Conservation (phyloP, 306 rosid species). For the Quercus mongolica region DNA sequence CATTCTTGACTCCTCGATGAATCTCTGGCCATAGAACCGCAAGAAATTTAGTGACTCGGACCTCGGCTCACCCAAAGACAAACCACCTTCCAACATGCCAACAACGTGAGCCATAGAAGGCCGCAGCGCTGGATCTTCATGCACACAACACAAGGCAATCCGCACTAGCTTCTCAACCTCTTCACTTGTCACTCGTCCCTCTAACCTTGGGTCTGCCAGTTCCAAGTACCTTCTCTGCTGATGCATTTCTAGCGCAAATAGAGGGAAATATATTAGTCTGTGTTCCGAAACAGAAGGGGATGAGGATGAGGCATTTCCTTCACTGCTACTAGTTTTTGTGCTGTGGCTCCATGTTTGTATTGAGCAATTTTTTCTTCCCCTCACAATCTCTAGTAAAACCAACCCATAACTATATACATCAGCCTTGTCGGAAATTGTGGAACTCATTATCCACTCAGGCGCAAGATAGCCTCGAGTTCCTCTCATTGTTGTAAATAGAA, state of each 20-base stretch:
- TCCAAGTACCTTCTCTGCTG: conserved; percentile 69
- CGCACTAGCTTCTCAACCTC: conserved; percentile 73
- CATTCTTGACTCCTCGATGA: conserved; percentile 63
- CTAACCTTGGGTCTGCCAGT: conserved; percentile 67
- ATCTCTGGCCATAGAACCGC: conserved; percentile 72
- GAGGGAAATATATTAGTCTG: conserved; percentile 65
- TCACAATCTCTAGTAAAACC: conserved; percentile 80
- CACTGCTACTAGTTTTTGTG: conserved; percentile 47
- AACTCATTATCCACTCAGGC: conserved; percentile 89
- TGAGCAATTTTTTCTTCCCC: conserved; percentile 75
- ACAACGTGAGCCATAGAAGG: conserved; percentile 71
- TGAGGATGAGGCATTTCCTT: conserved; percentile 39
- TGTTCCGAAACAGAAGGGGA: conserved; percentile 39
- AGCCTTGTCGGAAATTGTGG: conserved; percentile 77
- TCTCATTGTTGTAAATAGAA: conserved; percentile 88
- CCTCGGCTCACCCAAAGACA: conserved; percentile 58
- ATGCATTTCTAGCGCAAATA: conserved; percentile 83
- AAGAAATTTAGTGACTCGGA: conserved; percentile 66
- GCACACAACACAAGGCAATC: conserved; percentile 80
- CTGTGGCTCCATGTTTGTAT: conserved; percentile 54
- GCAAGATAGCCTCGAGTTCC: conserved; percentile 94
- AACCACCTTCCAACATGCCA: conserved; percentile 83
- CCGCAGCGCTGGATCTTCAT: conserved; percentile 80
- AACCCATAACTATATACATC: conserved; percentile 91
- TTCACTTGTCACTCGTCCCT: conserved; percentile 56